Evolutionary conservation across 2,329 filamentous ascomycete species (phyloP), one percentile per base, ranked within the genome.

Genomic region (Cyclaneusma minus): DNA sequence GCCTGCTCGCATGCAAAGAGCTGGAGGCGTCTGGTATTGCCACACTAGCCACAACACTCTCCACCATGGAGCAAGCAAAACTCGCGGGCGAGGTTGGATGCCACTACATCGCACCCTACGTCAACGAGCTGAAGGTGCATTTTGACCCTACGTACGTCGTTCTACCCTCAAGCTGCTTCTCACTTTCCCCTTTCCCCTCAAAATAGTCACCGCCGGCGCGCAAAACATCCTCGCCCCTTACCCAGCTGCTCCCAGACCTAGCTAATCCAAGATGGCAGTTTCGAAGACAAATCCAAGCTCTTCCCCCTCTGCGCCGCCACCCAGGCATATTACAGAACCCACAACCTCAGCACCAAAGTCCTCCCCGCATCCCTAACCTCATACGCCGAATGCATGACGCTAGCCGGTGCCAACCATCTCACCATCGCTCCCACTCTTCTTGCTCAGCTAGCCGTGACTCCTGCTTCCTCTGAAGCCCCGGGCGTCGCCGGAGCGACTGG

Each of bases 91-190:
- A 69, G 25, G 63, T 58, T 0, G 55, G 58, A 4, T 75, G 68
- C 36, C 60, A 59, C 1, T 76, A 74, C 37, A 65, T 77, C 22
- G 67, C 70, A 0, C 71, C 72, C 0, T 77, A 74, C 34, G 64
- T 76, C 16, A 74, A 76, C 39, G 68, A 75, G 35, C 49, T 77
- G 21, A 64, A 62, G 35, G 70, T 72, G 4, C 68, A 75, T 37
- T 67, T 73, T 30, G 62, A 68, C 21, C 39, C 50, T 8, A 51
- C 45, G 56, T 65, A 42, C 36, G 48, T n/a, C n/a, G n/a, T n/a
- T 41, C 3, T 22, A n/a, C n/a, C n/a, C n/a, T n/a, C n/a, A n/a
- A n/a, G n/a, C n/a, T n/a, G n/a, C n/a, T 13, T 7, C 15, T n/a
- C n/a, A n/a, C n/a, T n/a, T n/a, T n/a, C n/a, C n/a, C n/a, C n/a